Conservation (phyloP, 1,284 basidiomycete species). For the Ustilago lituana region DNA sequence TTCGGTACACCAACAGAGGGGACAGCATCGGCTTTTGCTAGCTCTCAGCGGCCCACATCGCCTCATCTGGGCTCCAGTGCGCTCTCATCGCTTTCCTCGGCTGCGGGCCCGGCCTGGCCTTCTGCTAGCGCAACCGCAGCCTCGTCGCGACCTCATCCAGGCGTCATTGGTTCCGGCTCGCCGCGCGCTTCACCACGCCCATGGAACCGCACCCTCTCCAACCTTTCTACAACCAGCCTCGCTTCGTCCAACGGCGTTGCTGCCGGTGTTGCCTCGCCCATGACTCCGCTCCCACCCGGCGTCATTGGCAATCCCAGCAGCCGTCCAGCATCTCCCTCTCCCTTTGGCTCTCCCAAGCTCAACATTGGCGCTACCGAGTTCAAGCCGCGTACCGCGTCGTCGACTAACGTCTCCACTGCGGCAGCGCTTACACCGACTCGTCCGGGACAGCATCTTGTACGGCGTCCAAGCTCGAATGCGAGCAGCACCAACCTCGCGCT, state of each 20-base stretch:
- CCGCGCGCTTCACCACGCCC: slow-evolving; percentile 54
- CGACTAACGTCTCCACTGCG: slow-evolving; percentile 10
- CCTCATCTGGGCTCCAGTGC: slow-evolving; percentile 37
- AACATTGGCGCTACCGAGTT: slow-evolving; percentile 62
- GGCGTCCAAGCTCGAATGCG: slow-evolving; percentile 43
- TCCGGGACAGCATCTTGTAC: slow-evolving; percentile 24
- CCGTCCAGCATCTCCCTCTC: slow-evolving; percentile 54
- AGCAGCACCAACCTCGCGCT: slow-evolving; percentile 50
- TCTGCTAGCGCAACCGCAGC: slow-evolving; percentile 14
- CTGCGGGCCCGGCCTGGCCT: slow-evolving; percentile 26
- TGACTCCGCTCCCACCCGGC: slow-evolving; percentile 40
- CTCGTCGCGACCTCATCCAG: slow-evolving; percentile 45
- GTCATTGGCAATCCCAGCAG: slow-evolving; percentile 26
- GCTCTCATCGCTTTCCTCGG: slow-evolving; percentile 18
- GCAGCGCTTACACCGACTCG: slow-evolving; percentile 34
- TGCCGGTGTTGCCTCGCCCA: slow-evolving; percentile 28
- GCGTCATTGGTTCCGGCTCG: slow-evolving; percentile 54
- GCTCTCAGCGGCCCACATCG: slow-evolving; percentile 27
- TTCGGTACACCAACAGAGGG: slow-evolving; percentile 25
- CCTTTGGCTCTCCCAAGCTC: slow-evolving; percentile 58
- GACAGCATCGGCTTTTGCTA: slow-evolving; percentile 8
- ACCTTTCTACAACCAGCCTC: slow-evolving; percentile 42
- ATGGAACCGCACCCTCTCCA: slow-evolving; percentile 47
- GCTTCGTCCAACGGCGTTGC: slow-evolving; percentile 25
- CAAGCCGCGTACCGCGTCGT: slow-evolving; percentile 45